Evolutionary conservation across 768 basidiomycete genomes (phyloP), one percentile per base, ranked within the genome.

Genomic region (Boletales sp.): DNA sequence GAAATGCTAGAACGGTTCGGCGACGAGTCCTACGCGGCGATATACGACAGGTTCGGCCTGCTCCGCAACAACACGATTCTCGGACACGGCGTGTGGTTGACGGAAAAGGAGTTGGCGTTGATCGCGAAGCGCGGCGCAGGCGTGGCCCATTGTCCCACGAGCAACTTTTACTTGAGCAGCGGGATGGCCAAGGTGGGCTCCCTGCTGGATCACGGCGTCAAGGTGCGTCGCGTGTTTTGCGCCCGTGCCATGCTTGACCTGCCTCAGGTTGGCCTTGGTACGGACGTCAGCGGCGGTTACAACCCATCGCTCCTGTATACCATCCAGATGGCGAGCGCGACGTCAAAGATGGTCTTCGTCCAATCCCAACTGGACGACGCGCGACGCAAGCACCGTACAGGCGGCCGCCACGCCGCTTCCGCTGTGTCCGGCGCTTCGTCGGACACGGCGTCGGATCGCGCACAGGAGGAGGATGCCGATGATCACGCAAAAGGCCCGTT

Each of bases 111-210:
- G 69, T 71, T 93, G 51, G 73, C 78, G 33, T 70, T 95, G 21
- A 81, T 97, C 56, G 80, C 80, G 56, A 53, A 73, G 57, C 74
- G 75, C 44, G 71, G 74, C 8, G 83, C 87, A 1, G 94, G 94
- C 9, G 75, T 98, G 43, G 87, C 88, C 56, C 95, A 97, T 68
- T 97, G 95, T 64, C 94, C 95, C n/a, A 87, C 87, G 21, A 94
- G 90, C 61, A 98, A 97, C 67, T 89, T 95, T 66, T 89, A 95
- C 70, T 64, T 98, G 44, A 78, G 83, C 34, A 94, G 90, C 55
- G 95, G 95, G 1, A 75, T 90, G 28, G 87, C 94, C 2, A 81
- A 79, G 14, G 80, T 97, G 7, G 90, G 87, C 3, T 70, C 76
- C 53, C 84, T 87, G 68, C 73, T 97, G 12, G 94, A 97, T 66